Base-by-base conservation (phyloP, 768 basidiomycete genomes). In the Cantharellus cinnabarinus region DNA sequence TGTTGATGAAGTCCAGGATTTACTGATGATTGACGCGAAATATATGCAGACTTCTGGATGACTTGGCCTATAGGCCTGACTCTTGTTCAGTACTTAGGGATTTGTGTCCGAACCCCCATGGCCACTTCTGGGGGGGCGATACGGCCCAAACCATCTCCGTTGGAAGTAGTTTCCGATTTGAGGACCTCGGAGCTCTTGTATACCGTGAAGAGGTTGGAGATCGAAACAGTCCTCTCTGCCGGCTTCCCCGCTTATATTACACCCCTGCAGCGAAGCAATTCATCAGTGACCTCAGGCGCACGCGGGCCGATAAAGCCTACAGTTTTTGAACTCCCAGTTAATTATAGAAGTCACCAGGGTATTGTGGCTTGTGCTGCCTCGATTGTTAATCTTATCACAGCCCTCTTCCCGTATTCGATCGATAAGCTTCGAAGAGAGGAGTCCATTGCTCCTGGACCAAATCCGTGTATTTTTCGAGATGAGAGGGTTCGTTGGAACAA, bases 71-170 rank as follows among this genome's bases (percentile, higher is more conserved):
- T 41, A 57, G 34, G 58, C 1, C 3, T 20, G 40, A 20, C 42
- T 41, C 29, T 5, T 29, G 52, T n/a, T 34, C 59, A 85, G 84
- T 86, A 2, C 67, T 86, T 44, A 71, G 82, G 39, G 71, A 71
- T 0, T 65, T 86, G n/a, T 85, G 81, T 61, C 67, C 68, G 5
- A 85, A 85, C 64, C 74, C 77, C 0, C 70, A 82, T 56, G 83
- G 84, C 0, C 68, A 85, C 20, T 82, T 86, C 62, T 85, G 82
- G 81, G 84, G 83, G 1, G 85, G 85, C 0, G 85, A 87, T 65
- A 85, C 85, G 0, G 83, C 85, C 0, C 85, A 87, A 63, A 82
- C 84, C 0, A 86, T 87, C 42, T 79, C 82, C 0, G 75, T 77
- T 0, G 85, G 84, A 2, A 83, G 81, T 62, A 75, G 81, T 0